A percentile compares a stretch with the other conserved stretches of the same genome.
phyloP scores from a whole-genome alignment of 768 basidiomycete species.

The Gelatoporia subvermispora region DNA sequence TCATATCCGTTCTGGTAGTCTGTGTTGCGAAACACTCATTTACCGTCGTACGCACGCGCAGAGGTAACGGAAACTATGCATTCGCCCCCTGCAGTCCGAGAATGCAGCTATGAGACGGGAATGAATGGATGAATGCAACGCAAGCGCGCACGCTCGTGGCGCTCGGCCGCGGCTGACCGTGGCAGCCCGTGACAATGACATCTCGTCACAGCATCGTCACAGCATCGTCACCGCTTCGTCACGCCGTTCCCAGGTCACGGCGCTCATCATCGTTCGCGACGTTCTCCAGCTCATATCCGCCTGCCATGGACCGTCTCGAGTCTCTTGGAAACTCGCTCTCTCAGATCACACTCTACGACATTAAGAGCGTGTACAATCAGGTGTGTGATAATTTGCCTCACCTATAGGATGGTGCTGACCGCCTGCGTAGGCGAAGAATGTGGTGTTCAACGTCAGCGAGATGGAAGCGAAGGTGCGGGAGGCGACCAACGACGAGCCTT shows the following conservation, averaged over 20 bases:
- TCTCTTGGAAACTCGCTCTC: conserved; percentile 71
- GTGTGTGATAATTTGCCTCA: conserved; percentile 29
- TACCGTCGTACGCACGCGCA: no score
- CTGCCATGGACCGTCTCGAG: conserved; percentile 75
- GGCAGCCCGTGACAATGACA: conserved; percentile 1
- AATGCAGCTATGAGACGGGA: no score
- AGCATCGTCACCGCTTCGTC: background rate
- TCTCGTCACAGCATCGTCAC: background rate
- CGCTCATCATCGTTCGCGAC: conserved; percentile 7
- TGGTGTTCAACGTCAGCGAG: conserved; percentile 93
- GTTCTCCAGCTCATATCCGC: conserved; percentile 12
- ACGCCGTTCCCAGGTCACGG: background rate
- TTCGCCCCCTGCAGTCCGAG: no score
- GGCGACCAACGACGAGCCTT: conserved; percentile 97
- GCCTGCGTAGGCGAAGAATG: conserved; percentile 76
- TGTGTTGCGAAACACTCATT: no score
- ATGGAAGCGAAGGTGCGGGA: conserved; percentile 96
- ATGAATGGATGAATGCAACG: no score
- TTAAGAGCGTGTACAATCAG: conserved; percentile 94
- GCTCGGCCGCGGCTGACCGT: no score
- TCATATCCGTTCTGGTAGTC: no score
- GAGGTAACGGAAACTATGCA: no score
- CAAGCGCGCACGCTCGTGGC: no score
- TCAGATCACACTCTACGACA: conserved; percentile 85
- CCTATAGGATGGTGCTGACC: background rate